Conservation (phyloP, 345 rosid species). For the Boechera retrofracta region DNA sequence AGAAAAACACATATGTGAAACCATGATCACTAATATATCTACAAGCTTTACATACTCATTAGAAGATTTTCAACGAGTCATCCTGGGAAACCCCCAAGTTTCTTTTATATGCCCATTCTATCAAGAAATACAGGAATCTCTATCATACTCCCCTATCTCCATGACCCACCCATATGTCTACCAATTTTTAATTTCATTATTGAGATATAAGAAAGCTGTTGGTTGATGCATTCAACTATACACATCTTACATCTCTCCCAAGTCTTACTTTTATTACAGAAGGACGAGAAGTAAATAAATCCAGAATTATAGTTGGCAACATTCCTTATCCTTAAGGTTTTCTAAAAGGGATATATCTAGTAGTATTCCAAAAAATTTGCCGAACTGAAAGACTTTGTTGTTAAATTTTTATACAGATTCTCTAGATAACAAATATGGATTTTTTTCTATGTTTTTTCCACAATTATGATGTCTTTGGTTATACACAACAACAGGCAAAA, state of each 20-base stretch:
- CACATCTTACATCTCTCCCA: slow-evolving; percentile 4
- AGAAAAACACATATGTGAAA: slow-evolving; percentile 14
- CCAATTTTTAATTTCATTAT: not conserved
- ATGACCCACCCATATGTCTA: slow-evolving; percentile 4
- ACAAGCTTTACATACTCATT: slow-evolving; percentile 15
- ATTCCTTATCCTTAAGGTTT: not conserved
- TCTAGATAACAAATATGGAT: slow-evolving; percentile 1
- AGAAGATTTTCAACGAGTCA: not conserved
- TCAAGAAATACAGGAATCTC: slow-evolving; percentile 17
- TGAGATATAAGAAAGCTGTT: not conserved
- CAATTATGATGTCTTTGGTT: not conserved
- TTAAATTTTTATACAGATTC: not conserved
- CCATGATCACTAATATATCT: not conserved
- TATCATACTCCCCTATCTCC: not conserved
- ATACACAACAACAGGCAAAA: slow-evolving; percentile 7
- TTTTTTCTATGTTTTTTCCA: not conserved
- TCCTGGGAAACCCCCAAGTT: slow-evolving; percentile 9
- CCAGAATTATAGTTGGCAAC: not conserved
- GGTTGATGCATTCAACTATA: not conserved
- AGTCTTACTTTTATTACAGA: not conserved
- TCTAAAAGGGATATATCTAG: not conserved
- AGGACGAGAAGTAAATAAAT: slow-evolving; percentile 1
- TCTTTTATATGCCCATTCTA: not conserved
- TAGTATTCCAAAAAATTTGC: not conserved
- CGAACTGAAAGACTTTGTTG: slow-evolving; percentile 7